These are phyloP conservation scores for Heliamphora exappendiculata DNA, from an alignment of 148 eudicot species.

Conservation along the genomic window DNA sequence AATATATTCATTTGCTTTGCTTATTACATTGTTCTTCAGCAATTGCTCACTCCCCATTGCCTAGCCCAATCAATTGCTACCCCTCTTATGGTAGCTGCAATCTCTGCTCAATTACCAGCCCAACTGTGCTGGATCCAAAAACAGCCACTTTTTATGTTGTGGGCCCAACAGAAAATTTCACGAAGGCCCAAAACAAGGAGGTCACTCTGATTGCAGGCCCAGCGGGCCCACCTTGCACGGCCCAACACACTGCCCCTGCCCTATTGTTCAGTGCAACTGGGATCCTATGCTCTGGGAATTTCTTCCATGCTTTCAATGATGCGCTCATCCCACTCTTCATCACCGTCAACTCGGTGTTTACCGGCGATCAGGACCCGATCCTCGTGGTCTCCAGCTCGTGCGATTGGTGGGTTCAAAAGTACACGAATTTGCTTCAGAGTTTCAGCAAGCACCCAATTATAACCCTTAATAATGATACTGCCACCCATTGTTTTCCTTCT, in stretches of 20 bases:
- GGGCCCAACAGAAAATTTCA: conserved; percentile 10
- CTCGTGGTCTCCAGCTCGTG: conserved; percentile 35
- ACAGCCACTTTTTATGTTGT: conserved; percentile 6
- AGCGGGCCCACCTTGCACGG: conserved; percentile 23
- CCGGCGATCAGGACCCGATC: conserved; percentile 31
- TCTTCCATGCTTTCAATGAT: conserved; percentile 60
- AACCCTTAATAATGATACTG: conserved; percentile 35
- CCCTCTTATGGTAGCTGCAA: conserved; percentile 31
- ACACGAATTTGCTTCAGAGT: conserved; percentile 24
- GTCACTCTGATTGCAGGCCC: conserved; percentile 33
- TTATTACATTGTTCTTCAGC: background rate
- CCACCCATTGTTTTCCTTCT: conserved; percentile 48
- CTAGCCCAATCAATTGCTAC: conserved; percentile 35
- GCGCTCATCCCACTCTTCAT: conserved; percentile 53
- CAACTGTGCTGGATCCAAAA: conserved; percentile 29
- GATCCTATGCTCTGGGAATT: conserved; percentile 36
- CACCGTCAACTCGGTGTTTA: conserved; percentile 35
- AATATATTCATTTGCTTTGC: background rate
- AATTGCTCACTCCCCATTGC: background rate
- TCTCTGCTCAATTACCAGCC: conserved; percentile 35
- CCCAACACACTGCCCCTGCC: conserved; percentile 44
- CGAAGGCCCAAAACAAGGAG: conserved; percentile 36
- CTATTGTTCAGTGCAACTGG: conserved; percentile 46
- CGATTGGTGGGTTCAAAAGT: conserved; percentile 55
- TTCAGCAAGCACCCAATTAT: conserved; percentile 34